Percentiles rank a stretch among this genome's conserved stretches.
phyloP scores from a whole-genome alignment of 2,329 filamentous ascomycete genomes.

The Bipolaris victoriae region DNA sequence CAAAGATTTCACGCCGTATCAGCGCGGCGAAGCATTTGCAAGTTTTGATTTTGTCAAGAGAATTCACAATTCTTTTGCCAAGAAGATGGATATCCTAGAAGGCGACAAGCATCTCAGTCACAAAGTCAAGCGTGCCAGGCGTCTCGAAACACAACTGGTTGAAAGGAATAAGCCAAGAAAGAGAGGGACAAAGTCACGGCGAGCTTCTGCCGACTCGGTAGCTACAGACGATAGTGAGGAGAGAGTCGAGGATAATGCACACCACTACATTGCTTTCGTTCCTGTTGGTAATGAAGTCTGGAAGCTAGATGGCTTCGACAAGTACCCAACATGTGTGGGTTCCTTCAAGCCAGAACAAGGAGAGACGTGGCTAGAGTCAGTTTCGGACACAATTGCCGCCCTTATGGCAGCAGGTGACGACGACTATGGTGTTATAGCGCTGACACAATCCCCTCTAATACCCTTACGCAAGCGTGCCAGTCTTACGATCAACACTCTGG shows the following conservation, averaged over 20 bases:
- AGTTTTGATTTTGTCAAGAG: constrained; percentile 77
- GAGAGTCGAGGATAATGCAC: constrained; percentile 67
- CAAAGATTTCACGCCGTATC: constrained; percentile 68
- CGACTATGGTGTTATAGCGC: constrained; percentile 77
- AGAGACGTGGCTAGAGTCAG: constrained; percentile 70
- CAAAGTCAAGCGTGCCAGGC: constrained; percentile 55
- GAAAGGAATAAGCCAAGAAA: constrained; percentile 41
- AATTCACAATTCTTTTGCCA: constrained; percentile 86
- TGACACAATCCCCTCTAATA: constrained; percentile 70
- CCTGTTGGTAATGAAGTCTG: constrained; percentile 76
- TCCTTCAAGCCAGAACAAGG: constrained; percentile 42
- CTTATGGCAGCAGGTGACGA: constrained; percentile 72
- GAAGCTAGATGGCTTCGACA: constrained; percentile 86
- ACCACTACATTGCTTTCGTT: constrained; percentile 90
- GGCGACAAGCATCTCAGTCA: constrained; percentile 74
- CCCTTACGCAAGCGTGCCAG: constrained; percentile 54
- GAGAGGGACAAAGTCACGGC: constrained; percentile 49
- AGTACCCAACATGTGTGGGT: constrained; percentile 68
- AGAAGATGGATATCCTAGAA: constrained; percentile 65
- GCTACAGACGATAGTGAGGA: constrained; percentile 51
- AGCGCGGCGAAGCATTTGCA: constrained; percentile 77
- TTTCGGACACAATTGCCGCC: constrained; percentile 67
- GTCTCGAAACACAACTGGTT: constrained; percentile 22
- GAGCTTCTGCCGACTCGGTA: constrained; percentile 35
- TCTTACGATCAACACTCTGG: constrained; percentile 55